phyloP scores from a whole-genome alignment of 2,329 filamentous ascomycete genomes.

The Dichotomopilus funicola region DNA sequence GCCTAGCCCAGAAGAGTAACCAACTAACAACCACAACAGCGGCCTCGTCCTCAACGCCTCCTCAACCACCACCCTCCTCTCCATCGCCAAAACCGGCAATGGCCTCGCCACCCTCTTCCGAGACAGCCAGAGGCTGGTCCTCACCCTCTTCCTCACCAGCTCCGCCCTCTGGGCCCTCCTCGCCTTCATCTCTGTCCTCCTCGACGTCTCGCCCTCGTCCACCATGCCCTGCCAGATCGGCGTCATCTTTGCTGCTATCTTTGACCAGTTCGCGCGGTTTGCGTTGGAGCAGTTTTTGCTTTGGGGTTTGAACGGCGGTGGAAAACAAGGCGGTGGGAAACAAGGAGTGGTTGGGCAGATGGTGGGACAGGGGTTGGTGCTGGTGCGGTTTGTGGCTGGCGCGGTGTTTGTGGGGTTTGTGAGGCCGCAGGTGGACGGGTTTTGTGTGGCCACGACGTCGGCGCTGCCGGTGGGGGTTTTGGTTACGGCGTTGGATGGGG shows the following conservation, averaged over 20 bases:
- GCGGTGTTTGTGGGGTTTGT: constrained; percentile 50
- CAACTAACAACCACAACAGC: constrained; percentile 28
- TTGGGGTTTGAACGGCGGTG: constrained; percentile 47
- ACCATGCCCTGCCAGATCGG: constrained; percentile 44
- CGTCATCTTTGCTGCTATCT: constrained; percentile 45
- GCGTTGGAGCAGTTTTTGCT: constrained; percentile 48
- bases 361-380: constrained; percentile 41
- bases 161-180: constrained; percentile 48
- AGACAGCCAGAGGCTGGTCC: constrained; percentile 59
- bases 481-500: constrained; percentile 39
- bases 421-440: constrained; percentile 43
- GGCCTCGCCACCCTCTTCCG: constrained; percentile 43
- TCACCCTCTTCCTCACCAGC: constrained; percentile 47
- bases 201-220: constrained; percentile 34
- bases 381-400: constrained; percentile 46
- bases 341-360: constrained; percentile 31
- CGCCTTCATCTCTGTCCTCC: constrained; percentile 44
- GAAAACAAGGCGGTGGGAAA: no score
- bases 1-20: neutral
- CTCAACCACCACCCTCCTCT: constrained; percentile 40
- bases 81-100: constrained; percentile 38
- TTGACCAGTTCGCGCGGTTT: constrained; percentile 52
- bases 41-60: constrained; percentile 50
- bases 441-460: constrained; percentile 45
- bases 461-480: constrained; percentile 40